A percentile compares a stretch with the other conserved stretches of the same genome.
Evolutionary conservation across 805 yeast species (phyloP).

Genomic region (Hanseniaspora pseudoguilliermondii): DNA sequence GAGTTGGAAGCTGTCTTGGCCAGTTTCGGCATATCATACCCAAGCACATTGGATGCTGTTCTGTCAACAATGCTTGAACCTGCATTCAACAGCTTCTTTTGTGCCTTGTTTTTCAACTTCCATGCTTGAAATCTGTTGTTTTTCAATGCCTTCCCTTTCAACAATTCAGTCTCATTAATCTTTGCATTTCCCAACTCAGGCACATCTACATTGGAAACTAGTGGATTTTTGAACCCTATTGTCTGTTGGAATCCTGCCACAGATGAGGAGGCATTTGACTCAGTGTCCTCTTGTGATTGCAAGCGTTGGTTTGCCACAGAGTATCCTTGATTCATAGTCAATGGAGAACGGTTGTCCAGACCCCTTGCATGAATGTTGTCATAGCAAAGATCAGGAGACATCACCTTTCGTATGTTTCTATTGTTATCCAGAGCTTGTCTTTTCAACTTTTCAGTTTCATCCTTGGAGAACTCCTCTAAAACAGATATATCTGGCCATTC

Average conservation of each 20-base stretch:
- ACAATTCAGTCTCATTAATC: conserved; percentile 44
- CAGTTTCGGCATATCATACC: conserved; percentile 18
- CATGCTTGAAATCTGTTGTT: conserved; percentile 70
- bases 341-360: background rate
- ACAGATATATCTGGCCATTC: conserved; percentile 78
- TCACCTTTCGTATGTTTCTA: conserved; percentile 2
- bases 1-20: background rate
- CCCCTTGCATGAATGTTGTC: conserved; percentile 7
- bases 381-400: conserved; percentile 8
- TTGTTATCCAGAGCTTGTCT: conserved; percentile 26
- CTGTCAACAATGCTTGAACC: conserved; percentile 12
- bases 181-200: conserved; percentile 32
- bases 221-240: conserved; percentile 29
- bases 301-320: conserved; percentile 25
- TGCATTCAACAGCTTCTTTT: conserved; percentile 8
- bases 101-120: conserved; percentile 31
- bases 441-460: conserved; percentile 44
- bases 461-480: conserved; percentile 61
- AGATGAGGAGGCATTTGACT: conserved; percentile 22
- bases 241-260: conserved; percentile 15
- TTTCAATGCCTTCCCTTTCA: conserved; percentile 49
- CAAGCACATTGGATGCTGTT: conserved; percentile 16
- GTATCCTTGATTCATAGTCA: background rate
- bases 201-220: conserved; percentile 33
- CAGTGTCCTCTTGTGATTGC: conserved; percentile 14